phyloP scores from a whole-genome alignment of 2,329 filamentous ascomycete species.

The Diaporthe aspalathi region DNA sequence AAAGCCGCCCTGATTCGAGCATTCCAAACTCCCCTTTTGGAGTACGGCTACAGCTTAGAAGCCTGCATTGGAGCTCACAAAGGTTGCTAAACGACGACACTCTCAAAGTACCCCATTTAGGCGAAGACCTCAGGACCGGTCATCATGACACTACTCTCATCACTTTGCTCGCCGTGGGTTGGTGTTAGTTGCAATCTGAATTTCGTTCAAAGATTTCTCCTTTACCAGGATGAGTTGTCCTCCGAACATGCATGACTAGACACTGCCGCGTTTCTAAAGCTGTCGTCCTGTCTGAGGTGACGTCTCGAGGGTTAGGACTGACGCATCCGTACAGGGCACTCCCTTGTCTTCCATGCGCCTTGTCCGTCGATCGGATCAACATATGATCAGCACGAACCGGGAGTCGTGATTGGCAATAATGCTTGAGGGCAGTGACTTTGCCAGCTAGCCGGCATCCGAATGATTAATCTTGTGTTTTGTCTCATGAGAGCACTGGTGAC shows the following conservation, averaged over 20 bases:
- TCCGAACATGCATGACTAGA: background rate
- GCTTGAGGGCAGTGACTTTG: background rate
- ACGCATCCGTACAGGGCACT: slow-evolving; percentile 1
- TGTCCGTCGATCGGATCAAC: slow-evolving; percentile 20
- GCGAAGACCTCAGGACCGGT: too few species aligned
- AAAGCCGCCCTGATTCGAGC: too few species aligned
- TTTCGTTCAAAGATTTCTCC: background rate
- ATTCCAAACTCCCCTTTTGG: background rate
- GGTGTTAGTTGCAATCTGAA: background rate
- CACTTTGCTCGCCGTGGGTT: background rate
- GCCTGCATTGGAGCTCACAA: background rate
- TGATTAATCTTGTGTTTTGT: background rate
- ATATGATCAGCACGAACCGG: slow-evolving; percentile 3
- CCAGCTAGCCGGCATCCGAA: background rate
- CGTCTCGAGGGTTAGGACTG: slow-evolving; percentile 30
- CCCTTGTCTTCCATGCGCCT: slow-evolving; percentile 1
- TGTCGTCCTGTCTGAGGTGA: slow-evolving; percentile 30
- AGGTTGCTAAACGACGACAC: background rate
- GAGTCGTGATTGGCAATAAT: background rate
- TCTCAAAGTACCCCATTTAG: background rate
- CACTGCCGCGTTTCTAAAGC: slow-evolving; percentile 8
- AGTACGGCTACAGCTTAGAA: too few species aligned
- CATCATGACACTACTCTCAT: too few species aligned
- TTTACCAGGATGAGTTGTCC: background rate
- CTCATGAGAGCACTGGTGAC: background rate